Conservation (phyloP, 2,329 filamentous ascomycete species). For the Aspergillus aculeatinus region DNA sequence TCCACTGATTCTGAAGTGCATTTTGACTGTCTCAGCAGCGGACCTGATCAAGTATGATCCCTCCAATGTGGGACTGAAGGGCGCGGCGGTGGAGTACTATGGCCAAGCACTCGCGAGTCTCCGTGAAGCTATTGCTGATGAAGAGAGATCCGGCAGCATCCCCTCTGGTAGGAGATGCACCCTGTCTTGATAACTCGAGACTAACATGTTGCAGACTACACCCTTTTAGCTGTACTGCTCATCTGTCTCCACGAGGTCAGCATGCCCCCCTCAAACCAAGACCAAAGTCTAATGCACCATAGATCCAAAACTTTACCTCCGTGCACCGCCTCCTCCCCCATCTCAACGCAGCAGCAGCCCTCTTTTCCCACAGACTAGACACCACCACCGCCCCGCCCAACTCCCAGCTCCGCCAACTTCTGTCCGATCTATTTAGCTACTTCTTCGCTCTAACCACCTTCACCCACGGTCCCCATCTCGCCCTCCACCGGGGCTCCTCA, state of each 20-base stretch:
- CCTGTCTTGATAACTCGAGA: not conserved
- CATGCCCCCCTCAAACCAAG: too few relatives aligned
- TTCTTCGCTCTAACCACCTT: constrained; percentile 8
- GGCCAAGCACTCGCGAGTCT: constrained; percentile 2
- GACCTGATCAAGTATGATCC: constrained; percentile 10
- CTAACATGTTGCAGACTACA: not conserved
- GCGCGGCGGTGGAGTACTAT: constrained; percentile 8
- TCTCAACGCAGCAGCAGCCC: constrained; percentile 10
- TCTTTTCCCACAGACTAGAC: constrained; percentile 1
- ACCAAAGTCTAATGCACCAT: not conserved
- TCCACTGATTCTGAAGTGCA: constrained; percentile 3
- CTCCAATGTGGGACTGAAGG: not conserved
- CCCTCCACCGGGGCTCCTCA: not conserved
- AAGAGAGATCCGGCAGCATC: not conserved
- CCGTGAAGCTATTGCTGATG: not conserved
- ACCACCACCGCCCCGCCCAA: not conserved
- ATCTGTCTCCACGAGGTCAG: constrained; percentile 12
- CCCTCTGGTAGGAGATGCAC: not conserved
- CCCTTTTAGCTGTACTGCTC: constrained; percentile 3
- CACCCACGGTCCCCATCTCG: not conserved
- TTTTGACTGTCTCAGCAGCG: constrained; percentile 6
- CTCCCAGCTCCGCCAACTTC: not conserved
- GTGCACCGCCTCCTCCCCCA: constrained; percentile 8
- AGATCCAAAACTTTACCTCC: constrained; percentile 10
- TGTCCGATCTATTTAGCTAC: constrained; percentile 13